These are phyloP conservation scores for Plasmodium ovale DNA, from an alignment of 169 alveolate species.

Conservation along the genomic window DNA sequence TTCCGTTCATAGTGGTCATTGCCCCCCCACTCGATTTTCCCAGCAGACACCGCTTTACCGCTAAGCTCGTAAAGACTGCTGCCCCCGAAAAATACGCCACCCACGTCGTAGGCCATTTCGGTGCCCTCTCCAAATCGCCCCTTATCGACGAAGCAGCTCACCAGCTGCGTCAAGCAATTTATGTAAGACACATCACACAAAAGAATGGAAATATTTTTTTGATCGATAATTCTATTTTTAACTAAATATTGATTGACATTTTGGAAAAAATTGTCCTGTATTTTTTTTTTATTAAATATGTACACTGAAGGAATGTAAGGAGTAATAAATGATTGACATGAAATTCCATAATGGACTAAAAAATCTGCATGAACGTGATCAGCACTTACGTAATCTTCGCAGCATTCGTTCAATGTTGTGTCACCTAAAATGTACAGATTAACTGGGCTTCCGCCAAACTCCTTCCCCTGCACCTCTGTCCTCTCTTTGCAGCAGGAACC, in stretches of 20 bases:
- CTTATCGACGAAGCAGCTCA: constrained; percentile 17
- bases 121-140: not conserved
- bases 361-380: constrained; percentile 74
- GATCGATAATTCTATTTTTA: not conserved
- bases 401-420: constrained; percentile 60
- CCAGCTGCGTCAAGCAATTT: not conserved
- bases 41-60: not conserved
- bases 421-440: constrained; percentile 62
- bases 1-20: no score
- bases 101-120: not conserved
- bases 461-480: not conserved
- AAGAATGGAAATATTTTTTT: constrained; percentile 22
- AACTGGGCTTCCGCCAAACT: not conserved
- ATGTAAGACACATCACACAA: constrained; percentile 31
- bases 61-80: not conserved
- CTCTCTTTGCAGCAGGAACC: not conserved
- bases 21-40: not conserved
- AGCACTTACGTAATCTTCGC: constrained; percentile 72
- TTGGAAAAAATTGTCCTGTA: constrained; percentile 4
- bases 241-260: constrained; percentile 3
- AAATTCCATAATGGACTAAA: constrained; percentile 51
- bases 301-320: constrained; percentile 53
- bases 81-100: not conserved
- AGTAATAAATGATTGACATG: constrained; percentile 47
- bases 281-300: constrained; percentile 36